Evolutionary conservation across 2,329 filamentous ascomycete species (phyloP).

Genomic region (Aspergillaceae sp.): DNA sequence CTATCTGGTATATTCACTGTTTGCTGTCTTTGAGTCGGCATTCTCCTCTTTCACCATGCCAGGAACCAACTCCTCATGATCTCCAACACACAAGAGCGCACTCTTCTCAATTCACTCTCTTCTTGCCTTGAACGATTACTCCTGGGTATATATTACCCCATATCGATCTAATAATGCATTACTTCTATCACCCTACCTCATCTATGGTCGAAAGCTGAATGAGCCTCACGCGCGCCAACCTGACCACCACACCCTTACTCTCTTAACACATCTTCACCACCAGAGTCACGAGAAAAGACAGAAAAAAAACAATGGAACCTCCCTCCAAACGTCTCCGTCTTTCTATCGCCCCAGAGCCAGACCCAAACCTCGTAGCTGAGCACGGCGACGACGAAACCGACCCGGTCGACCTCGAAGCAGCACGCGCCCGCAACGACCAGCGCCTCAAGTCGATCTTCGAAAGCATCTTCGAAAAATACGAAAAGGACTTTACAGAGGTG

Average conservation of each 20-base stretch:
- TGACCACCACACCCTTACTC: neutral
- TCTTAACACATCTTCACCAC: neutral
- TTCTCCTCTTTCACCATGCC: too few species aligned
- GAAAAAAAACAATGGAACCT: conserved; percentile 18
- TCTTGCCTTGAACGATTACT: too few species aligned
- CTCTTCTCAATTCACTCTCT: too few species aligned
- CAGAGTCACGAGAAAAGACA: neutral
- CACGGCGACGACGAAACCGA: conserved; percentile 15
- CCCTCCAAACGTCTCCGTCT: conserved; percentile 52
- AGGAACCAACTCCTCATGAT: too few species aligned
- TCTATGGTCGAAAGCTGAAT: too few species aligned
- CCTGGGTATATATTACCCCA: neutral
- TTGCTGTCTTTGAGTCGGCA: too few species aligned
- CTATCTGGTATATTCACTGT: too few species aligned
- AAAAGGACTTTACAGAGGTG: conserved; percentile 68
- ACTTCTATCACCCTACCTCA: too few species aligned
- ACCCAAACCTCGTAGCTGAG: neutral
- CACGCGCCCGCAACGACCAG: conserved; percentile 57
- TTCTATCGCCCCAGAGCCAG: conserved; percentile 10
- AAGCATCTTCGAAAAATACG: conserved; percentile 81
- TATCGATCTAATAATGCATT: neutral
- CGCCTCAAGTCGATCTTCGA: conserved; percentile 79
- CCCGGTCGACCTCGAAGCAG: conserved; percentile 51
- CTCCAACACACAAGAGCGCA: too few species aligned
- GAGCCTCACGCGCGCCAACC: neutral